Conservation (phyloP, 23 red algal species). For the Cyanidioschyzon merolae region DNA sequence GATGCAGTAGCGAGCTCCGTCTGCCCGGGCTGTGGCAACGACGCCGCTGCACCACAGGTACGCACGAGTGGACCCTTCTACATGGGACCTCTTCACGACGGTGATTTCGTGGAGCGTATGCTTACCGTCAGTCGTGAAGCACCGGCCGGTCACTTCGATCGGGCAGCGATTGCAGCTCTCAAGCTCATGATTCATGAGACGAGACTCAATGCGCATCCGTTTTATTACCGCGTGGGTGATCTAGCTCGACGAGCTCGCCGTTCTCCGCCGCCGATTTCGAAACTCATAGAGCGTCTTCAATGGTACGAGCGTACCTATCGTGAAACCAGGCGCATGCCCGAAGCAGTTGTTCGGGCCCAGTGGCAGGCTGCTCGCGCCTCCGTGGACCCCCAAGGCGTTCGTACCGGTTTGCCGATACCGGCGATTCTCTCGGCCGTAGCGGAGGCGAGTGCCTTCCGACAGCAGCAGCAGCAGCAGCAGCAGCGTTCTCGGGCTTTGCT, state of each 20-base stretch:
- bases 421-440: neutral
- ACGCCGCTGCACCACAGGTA: neutral
- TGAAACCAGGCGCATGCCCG: neutral
- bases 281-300: neutral
- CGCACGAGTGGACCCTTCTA: neutral
- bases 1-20: neutral
- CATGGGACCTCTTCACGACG: neutral
- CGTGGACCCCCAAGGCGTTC: neutral
- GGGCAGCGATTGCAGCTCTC: neutral
- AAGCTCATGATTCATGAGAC: neutral
- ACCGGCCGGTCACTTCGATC: neutral
- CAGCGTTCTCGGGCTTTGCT: no score
- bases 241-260: neutral
- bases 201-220: neutral
- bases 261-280: neutral
- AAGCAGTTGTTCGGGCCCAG: neutral
- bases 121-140: neutral
- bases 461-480: no score
- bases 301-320: neutral
- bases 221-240: constrained; percentile 4
- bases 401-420: neutral
- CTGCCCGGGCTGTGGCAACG: neutral
- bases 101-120: neutral
- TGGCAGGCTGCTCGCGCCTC: neutral
- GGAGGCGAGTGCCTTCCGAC: neutral